Conservation (phyloP, 306 rosid genomes). For the Mimosa pudica region DNA sequence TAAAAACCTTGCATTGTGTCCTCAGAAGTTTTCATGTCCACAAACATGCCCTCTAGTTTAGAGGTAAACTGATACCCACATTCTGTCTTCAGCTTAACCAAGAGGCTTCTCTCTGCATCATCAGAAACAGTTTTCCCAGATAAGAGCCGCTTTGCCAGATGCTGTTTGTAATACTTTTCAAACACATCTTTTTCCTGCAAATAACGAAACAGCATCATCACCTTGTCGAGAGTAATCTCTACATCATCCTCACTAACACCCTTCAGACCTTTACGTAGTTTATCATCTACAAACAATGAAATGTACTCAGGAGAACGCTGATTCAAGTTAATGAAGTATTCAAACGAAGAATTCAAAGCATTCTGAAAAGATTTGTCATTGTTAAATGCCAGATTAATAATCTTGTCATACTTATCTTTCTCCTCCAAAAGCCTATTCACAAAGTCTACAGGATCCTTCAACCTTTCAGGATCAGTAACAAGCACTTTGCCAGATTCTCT, state of each 20-base stretch:
- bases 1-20: constrained; percentile 89
- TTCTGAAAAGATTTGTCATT: constrained; percentile 91
- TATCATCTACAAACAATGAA: constrained; percentile 88
- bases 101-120: constrained; percentile 91
- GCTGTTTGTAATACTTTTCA: constrained; percentile 93
- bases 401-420: constrained; percentile 79
- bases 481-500: constrained; percentile 87
- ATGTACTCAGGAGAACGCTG: constrained; percentile 89
- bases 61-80: constrained; percentile 95
- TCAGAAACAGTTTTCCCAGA: constrained; percentile 93
- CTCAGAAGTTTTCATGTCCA: constrained; percentile 93
- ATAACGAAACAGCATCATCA: constrained; percentile 89
- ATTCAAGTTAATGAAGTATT: constrained; percentile 81
- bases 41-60: constrained; percentile 94
- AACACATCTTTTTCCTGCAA: constrained; percentile 93
- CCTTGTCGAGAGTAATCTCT: constrained; percentile 87
- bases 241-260: constrained; percentile 97
- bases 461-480: constrained; percentile 85
- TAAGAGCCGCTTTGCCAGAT: constrained; percentile 90
- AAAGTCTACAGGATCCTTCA: constrained; percentile 94
- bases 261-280: constrained; percentile 90
- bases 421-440: constrained; percentile 84
- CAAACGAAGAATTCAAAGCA: constrained; percentile 90
- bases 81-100: constrained; percentile 95
- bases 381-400: constrained; percentile 66